Percentiles rank a stretch among this genome's conserved stretches.
Evolutionary conservation across 2,329 filamentous ascomycete species (phyloP).

Genomic region (Sporothrix luriei): DNA sequence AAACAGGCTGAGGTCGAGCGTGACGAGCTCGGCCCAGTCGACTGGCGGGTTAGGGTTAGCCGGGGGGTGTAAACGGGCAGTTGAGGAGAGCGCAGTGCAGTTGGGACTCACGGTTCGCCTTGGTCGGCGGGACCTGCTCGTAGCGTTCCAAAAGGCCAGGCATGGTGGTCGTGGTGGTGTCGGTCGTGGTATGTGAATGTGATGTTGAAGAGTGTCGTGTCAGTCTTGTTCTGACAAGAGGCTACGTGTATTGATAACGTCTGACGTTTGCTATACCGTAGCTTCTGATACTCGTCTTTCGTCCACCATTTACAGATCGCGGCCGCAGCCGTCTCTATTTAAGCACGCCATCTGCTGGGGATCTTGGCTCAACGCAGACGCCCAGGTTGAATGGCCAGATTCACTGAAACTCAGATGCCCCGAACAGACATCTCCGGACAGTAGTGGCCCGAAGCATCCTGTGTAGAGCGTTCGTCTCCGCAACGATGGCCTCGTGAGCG

Average conservation of each 20-base stretch:
- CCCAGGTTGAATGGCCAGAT: neutral
- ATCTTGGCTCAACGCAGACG: constrained; percentile 6
- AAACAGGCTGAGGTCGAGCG: constrained; percentile 42
- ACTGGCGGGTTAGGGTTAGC: constrained; percentile 26
- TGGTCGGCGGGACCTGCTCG: constrained; percentile 35
- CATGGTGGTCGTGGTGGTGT: constrained; percentile 16
- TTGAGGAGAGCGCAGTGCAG: no score
- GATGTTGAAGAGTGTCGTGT: neutral
- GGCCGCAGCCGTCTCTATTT: neutral
- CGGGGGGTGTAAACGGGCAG: neutral
- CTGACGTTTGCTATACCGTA: no score
- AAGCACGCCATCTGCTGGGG: constrained; percentile 20
- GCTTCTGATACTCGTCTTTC: no score
- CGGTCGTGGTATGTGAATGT: neutral
- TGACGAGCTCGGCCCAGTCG: constrained; percentile 37
- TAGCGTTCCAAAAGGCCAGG: constrained; percentile 33
- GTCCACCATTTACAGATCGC: neutral
- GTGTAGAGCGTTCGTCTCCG: neutral
- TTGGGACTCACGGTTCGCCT: constrained; percentile 32
- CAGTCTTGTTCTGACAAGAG: neutral
- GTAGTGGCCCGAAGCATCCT: neutral
- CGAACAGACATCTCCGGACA: neutral
- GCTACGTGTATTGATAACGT: neutral
- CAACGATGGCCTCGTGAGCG: neutral
- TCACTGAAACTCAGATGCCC: neutral